These are phyloP conservation scores for Gracilariopsis chorda DNA, from an alignment of 23 red algal genomes.

Conservation along the genomic window DNA sequence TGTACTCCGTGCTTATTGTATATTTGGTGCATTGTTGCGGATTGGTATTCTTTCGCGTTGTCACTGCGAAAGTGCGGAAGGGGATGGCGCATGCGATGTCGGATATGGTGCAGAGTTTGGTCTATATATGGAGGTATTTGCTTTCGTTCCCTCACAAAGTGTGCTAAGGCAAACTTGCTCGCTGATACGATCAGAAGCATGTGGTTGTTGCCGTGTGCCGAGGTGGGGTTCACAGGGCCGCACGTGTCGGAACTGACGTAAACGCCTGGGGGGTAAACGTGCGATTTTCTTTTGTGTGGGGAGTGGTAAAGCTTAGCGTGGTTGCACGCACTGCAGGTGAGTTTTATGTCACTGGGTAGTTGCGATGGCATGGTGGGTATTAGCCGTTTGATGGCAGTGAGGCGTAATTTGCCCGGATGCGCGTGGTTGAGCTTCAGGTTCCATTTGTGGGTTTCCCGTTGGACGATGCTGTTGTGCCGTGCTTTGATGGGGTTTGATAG, in stretches of 20 bases:
- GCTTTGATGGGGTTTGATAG: background rate
- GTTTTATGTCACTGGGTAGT: background rate
- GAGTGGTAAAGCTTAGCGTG: background rate
- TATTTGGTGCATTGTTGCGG: background rate
- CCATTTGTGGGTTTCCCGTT: no score
- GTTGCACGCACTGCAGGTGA: background rate
- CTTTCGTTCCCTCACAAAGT: background rate
- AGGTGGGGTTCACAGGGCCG: background rate
- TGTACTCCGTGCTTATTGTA: background rate
- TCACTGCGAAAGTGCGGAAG: background rate
- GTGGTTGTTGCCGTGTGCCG: background rate
- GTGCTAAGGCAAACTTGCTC: background rate
- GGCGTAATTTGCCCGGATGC: background rate
- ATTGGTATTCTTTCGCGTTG: background rate
- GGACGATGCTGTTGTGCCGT: no score
- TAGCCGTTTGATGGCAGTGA: background rate
- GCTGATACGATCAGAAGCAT: background rate
- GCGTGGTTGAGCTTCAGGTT: background rate
- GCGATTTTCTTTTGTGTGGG: background rate
- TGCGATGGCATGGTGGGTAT: background rate
- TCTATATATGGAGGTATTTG: background rate
- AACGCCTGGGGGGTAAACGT: background rate
- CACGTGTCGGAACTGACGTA: conserved; percentile 27
- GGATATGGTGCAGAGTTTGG: background rate
- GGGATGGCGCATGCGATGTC: background rate